These are phyloP conservation scores for Plantago elongata DNA, from an alignment of 257 asterid genomes.

Conservation along the genomic window DNA sequence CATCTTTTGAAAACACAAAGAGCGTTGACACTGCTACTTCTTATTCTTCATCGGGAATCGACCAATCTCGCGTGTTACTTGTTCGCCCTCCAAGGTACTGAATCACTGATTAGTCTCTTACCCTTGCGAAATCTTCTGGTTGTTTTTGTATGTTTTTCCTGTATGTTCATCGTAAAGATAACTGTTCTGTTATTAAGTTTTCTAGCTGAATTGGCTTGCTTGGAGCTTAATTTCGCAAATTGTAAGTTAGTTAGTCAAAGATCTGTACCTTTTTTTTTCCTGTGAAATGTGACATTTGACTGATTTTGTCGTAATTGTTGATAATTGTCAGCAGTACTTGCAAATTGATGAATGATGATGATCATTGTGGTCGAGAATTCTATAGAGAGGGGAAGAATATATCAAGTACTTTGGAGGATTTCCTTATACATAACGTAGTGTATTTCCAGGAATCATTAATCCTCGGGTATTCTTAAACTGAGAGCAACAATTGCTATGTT, in stretches of 20 bases:
- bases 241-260: not conserved
- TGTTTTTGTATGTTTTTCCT: not conserved
- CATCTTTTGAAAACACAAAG: conserved; percentile 46
- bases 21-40: conserved; percentile 25
- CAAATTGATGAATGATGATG: too few species aligned
- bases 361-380: too few species aligned
- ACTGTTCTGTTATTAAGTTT: not conserved
- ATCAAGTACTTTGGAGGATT: too few species aligned
- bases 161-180: not conserved
- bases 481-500: too few species aligned
- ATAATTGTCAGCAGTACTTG: too few species aligned
- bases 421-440: too few species aligned
- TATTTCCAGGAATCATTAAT: too few species aligned
- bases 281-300: too few species aligned
- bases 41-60: conserved; percentile 25
- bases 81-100: conserved; percentile 48
- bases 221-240: not conserved
- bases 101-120: conserved; percentile 1
- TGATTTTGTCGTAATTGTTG: too few species aligned
- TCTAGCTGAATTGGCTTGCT: not conserved
- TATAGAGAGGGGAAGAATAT: too few species aligned
- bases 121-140: not conserved
- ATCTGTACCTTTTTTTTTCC: too few species aligned
- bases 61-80: conserved; percentile 42
- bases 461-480: too few species aligned